These are phyloP conservation scores for Aspergillus luchuensis DNA, from an alignment of 2,329 filamentous ascomycete genomes.

Conservation along the genomic window DNA sequence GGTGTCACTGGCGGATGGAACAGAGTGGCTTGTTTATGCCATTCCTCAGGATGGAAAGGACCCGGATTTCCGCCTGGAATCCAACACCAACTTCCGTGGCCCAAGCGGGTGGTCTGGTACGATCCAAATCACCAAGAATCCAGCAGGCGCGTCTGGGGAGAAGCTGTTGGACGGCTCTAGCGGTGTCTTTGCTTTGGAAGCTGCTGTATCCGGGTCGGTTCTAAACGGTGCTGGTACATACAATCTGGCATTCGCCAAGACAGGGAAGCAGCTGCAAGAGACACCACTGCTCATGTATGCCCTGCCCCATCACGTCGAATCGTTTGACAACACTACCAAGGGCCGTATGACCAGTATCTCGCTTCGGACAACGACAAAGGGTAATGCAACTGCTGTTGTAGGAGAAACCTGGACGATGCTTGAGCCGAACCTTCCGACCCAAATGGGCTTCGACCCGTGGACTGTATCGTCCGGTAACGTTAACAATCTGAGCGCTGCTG, in stretches of 20 bases:
- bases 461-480: conserved; percentile 51
- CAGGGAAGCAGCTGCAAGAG: conserved; percentile 60
- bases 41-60: conserved; percentile 60
- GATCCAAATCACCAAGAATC: conserved; percentile 81
- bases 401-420: conserved; percentile 76
- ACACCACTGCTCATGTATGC: conserved; percentile 76
- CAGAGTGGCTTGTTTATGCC: conserved; percentile 79
- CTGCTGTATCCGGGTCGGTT: conserved; percentile 64
- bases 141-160: conserved; percentile 60
- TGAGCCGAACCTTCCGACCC: conserved; percentile 70
- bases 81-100: conserved; percentile 66
- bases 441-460: conserved; percentile 81
- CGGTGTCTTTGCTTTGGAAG: conserved; percentile 71
- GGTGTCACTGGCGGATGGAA: conserved; percentile 70
- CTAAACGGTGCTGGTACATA: conserved; percentile 67
- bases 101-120: conserved; percentile 70
- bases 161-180: conserved; percentile 71
- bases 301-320: conserved; percentile 79
- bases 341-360: conserved; percentile 56
- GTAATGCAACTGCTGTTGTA: conserved; percentile 70
- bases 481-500: conserved; percentile 46
- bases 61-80: conserved; percentile 68
- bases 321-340: conserved; percentile 64
- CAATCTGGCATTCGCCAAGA: conserved; percentile 70
- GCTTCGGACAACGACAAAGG: conserved; percentile 83